Base-by-base conservation (phyloP, 2,329 filamentous ascomycete genomes). In the Aphanocladium album region DNA sequence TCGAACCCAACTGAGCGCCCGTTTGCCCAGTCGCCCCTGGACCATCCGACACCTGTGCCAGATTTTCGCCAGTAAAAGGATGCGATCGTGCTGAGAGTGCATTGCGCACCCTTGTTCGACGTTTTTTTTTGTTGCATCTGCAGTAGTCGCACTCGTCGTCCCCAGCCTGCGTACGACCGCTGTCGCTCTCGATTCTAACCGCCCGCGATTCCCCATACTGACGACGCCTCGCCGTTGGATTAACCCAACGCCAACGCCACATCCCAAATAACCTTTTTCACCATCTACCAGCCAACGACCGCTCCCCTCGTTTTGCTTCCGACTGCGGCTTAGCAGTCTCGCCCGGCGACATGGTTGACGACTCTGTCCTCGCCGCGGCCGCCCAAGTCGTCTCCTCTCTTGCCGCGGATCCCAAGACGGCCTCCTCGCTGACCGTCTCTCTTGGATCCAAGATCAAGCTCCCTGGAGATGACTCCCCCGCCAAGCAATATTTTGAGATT, bases 401-500 rank as follows among this genome's bases (percentile, higher is more conserved):
- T 62, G 83, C 81, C 62, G 71, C 73, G 63, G 76, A 79, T 61
- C 70, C 75, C 35, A 75, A 74, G 64, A 71, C 74, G 53, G 67
- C 73, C 43, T 68, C 71, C 64, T 71, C 76, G 55, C 72, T 76
- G 56, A 72, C 77, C 60, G 71, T 76, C 62, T 75, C 74, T 55
- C 71, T 75, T 60, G 77, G 76, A 62, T 74, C 76, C 57, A 79
- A 83, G 66, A 81, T 93, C 70, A 83, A 82, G 64, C 82, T 98
- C 25, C 93, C 93, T 16, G 95, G 95, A 62, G 82, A 85, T 61
- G 83, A 91, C 62, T 89, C 84, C 49, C 76, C 85, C 39, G 89
- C 89, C 66, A 98, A 98, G 77, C 81, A 84, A 66, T 83, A 83
- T 35, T 84, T 98, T 63, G 92, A 98, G 77, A 81, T 83, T 62